Evolutionary conservation across 202 grass and related monocot species (phyloP).

Genomic region (Saccharum hybrid): DNA sequence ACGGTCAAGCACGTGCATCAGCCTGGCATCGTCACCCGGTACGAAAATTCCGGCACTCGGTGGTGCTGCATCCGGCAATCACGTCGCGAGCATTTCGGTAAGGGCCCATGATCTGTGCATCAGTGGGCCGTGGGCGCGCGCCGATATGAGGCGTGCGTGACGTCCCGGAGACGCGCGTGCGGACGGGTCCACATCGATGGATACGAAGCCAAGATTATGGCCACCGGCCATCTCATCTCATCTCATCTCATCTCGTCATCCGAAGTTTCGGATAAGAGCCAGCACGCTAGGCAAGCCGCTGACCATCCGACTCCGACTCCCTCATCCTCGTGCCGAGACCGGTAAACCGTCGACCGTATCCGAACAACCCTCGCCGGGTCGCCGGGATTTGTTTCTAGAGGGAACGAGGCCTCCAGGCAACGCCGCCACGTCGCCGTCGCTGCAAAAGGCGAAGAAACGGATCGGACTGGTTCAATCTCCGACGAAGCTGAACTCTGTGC

Average conservation of each 20-base stretch:
- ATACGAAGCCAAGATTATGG: neutral
- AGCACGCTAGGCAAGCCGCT: neutral
- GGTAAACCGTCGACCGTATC: conserved; percentile 39
- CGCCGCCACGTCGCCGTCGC: conserved; percentile 33
- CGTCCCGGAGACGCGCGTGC: neutral
- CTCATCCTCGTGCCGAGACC: conserved; percentile 8
- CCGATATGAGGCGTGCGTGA: neutral
- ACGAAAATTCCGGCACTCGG: neutral
- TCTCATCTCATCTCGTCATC: neutral
- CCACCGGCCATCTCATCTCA: neutral
- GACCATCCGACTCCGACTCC: neutral
- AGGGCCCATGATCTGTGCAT: neutral
- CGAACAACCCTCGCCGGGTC: neutral
- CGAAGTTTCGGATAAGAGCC: conserved; percentile 51
- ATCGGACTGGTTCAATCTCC: conserved; percentile 8
- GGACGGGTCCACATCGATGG: conserved; percentile 7
- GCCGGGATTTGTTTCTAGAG: conserved; percentile 24
- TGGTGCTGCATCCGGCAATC: conserved; percentile 1
- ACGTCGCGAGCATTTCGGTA: conserved; percentile 16
- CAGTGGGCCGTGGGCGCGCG: neutral
- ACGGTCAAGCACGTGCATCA: neutral
- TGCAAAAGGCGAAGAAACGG: neutral
- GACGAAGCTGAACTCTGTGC: neutral
- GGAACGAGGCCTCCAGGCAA: conserved; percentile 23
- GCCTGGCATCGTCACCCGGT: neutral